Conservation (phyloP, 768 basidiomycete species). For the Lanmaoa rubissima region DNA sequence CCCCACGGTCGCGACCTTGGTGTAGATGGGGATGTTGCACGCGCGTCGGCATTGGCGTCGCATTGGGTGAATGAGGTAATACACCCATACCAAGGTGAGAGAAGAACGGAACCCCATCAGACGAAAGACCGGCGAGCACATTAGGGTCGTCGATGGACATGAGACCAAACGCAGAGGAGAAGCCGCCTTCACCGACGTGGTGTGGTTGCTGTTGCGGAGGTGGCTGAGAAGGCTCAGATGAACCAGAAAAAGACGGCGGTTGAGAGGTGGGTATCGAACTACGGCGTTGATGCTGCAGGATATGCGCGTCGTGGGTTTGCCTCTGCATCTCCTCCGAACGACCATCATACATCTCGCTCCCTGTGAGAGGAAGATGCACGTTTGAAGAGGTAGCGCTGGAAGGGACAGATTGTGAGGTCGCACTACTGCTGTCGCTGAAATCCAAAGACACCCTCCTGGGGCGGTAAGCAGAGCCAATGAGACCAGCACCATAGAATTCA, state of each 20-base stretch:
- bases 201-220: constrained; percentile 13
- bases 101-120: constrained; percentile 66
- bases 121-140: constrained; percentile 59
- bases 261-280: constrained; percentile 17
- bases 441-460: constrained; percentile 36
- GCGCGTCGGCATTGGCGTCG: constrained; percentile 46
- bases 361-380: constrained; percentile 46
- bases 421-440: constrained; percentile 44
- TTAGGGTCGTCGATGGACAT: constrained; percentile 75
- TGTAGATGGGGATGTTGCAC: constrained; percentile 21
- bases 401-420: constrained; percentile 43
- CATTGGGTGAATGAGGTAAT: constrained; percentile 41
- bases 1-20: constrained; percentile 19
- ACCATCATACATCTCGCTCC: constrained; percentile 29
- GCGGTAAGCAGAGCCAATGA: constrained; percentile 28
- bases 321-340: constrained; percentile 28
- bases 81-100: constrained; percentile 28
- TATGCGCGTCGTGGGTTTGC: constrained; percentile 13
- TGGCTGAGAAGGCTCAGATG: constrained; percentile 6
- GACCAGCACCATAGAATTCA: constrained; percentile 16
- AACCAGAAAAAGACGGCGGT: constrained; percentile 2
- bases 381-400: constrained; percentile 54
- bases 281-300: constrained; percentile 19
- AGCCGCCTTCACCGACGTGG: constrained; percentile 36
- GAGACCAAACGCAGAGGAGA: constrained; percentile 67